phyloP scores from a whole-genome alignment of 495 filamentous ascomycete species.

The Penicillium paradoxum region DNA sequence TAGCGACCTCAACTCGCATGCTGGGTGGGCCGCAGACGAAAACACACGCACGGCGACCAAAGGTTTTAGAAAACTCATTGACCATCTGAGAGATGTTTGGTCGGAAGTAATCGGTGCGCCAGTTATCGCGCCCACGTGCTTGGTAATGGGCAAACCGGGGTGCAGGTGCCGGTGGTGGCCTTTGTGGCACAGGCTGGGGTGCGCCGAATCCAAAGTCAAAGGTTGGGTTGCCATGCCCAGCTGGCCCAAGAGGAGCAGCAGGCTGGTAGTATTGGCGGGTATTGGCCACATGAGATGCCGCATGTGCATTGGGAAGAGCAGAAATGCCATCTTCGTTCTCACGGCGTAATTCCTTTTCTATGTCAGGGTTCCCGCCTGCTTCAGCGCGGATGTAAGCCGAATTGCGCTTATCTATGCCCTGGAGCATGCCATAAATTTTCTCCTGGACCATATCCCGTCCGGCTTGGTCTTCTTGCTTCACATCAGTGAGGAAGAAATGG shows the following conservation, averaged over 20 bases:
- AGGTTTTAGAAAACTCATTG: conserved; percentile 68
- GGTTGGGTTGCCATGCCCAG: conserved; percentile 1
- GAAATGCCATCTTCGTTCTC: conserved; percentile 84
- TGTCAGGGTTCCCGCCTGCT: conserved; percentile 71
- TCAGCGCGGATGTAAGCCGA: conserved; percentile 74
- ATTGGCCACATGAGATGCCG: conserved; percentile 11
- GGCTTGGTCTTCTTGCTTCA: conserved; percentile 44
- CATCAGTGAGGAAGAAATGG: conserved; percentile 83
- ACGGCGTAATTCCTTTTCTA: conserved; percentile 71
- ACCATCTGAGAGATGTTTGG: conserved; percentile 84
- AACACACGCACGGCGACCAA: conserved; percentile 81
- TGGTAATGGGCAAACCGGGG: conserved; percentile 77
- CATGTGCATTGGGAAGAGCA: conserved; percentile 59
- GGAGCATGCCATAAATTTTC: conserved; percentile 75
- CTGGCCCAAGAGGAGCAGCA: not conserved
- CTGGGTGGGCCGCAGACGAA: conserved; percentile 87
- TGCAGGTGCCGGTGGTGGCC: conserved; percentile 54
- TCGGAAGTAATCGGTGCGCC: conserved; percentile 89
- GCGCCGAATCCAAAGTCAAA: conserved; percentile 33
- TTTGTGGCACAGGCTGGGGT: conserved; percentile 12
- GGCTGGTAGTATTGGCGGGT: conserved; percentile 16
- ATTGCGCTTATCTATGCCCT: conserved; percentile 76
- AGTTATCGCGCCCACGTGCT: conserved; percentile 68
- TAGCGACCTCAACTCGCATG: conserved; percentile 84
- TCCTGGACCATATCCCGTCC: conserved; percentile 65